Evolutionary conservation across 495 filamentous ascomycete species (phyloP).

Genomic region (Thozetella sp.): DNA sequence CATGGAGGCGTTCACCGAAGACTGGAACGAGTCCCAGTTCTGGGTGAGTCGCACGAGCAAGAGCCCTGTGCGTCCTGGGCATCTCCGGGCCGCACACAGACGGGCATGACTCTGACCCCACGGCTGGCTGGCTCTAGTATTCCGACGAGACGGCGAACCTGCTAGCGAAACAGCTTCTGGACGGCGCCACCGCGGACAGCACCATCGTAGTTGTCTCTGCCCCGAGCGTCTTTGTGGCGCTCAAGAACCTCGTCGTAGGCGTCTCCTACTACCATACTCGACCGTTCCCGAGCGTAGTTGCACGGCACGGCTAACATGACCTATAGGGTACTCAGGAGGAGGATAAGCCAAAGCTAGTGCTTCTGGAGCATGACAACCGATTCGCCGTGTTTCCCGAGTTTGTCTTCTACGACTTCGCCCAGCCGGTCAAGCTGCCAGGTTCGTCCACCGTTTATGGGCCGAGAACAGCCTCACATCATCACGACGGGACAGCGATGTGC

Average conservation of each 20-base stretch:
- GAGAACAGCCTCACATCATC: no score
- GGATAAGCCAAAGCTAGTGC: conserved; percentile 52
- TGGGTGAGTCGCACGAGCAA: conserved; percentile 51
- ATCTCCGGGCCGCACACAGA: neutral
- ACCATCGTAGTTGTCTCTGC: conserved; percentile 71
- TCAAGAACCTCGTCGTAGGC: conserved; percentile 69
- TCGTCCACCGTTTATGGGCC: conserved; percentile 13
- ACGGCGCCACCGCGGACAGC: conserved; percentile 50
- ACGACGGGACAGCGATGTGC: neutral
- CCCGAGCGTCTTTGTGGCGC: conserved; percentile 73
- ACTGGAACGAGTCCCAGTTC: conserved; percentile 83
- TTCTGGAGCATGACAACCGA: conserved; percentile 73
- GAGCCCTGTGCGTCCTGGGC: neutral
- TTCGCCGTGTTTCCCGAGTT: conserved; percentile 74
- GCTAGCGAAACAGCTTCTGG: conserved; percentile 63
- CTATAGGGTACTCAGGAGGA: conserved; percentile 27
- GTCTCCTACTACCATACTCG: conserved; percentile 13
- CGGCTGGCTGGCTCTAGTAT: conserved; percentile 60
- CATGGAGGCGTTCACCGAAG: conserved; percentile 76
- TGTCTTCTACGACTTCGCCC: conserved; percentile 69
- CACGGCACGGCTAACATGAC: conserved; percentile 7
- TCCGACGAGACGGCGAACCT: conserved; percentile 65
- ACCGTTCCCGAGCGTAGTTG: no score
- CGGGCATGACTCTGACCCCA: neutral
- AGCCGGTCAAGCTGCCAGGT: conserved; percentile 65